Base-by-base conservation (phyloP, 306 rosid genomes). In the Notholithocarpus densiflorus region DNA sequence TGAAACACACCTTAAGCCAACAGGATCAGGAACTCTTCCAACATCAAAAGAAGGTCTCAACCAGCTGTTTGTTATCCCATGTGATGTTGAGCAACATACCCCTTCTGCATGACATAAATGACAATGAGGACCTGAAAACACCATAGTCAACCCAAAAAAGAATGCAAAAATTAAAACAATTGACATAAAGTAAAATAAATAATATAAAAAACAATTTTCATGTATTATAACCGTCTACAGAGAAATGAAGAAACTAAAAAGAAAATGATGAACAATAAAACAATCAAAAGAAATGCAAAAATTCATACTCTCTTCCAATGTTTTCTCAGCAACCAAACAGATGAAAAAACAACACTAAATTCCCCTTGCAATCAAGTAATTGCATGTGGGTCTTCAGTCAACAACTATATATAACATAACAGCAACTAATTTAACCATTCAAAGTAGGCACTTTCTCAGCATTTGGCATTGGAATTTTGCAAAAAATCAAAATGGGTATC, bases 41-140 rank as follows among this genome's bases (percentile, higher is more conserved):
- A 90, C 76, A 78, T 89, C 92, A 71, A 74, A 78, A 71, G 85
- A 71, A 88, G 86, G 73, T 87, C 83, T 91, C 73, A 78, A 80
- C 80, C 92, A 81, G 77, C 75, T 81, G 84, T 72, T 81, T 31
- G 89, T 66, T 77, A 85, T 84, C 81, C 90, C 91, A 81, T 77
- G 73, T 15, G 90, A 71, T 10, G 80, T 81, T 60, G 86, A 79
- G 88, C 89, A 85, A 86, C 86, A 84, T 53, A 86, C 73, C 74
- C 90, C 92, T 75, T 94, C 98, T 89, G 88, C 85, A 83, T 61
- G 84, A 81, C 83, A 89, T 54, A 79, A 26, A 74, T 73, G 74
- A 70, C 59, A 31, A 79, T 82, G 73, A 26, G 65, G 71, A 75
- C 60, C 84, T 77, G 73, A 86, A 89, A 73, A 76, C 60, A 83